A percentile compares a stretch with the other conserved stretches of the same genome.
phyloP scores from a whole-genome alignment of 2,329 filamentous ascomycete species.

The Dactylellina leptospora region DNA sequence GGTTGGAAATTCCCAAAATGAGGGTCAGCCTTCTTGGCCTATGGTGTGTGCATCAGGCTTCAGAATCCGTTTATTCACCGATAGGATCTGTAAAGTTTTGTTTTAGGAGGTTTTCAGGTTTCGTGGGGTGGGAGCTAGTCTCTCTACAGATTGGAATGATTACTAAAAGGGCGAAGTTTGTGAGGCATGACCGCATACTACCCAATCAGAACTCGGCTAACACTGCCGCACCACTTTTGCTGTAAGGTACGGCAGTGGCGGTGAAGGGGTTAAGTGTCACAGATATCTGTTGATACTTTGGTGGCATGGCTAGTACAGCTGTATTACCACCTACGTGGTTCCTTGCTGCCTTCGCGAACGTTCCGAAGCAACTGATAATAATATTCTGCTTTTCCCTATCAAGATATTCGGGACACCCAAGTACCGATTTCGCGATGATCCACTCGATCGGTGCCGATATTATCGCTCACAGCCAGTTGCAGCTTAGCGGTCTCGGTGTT shows the following conservation, averaged over 20 bases:
- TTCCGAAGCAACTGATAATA: too few relatives aligned
- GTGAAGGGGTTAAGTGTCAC: constrained; percentile 20
- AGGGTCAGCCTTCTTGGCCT: not conserved
- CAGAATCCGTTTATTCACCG: constrained; percentile 2
- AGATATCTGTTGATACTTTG: constrained; percentile 14
- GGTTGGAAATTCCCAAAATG: not conserved
- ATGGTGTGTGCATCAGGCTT: not conserved
- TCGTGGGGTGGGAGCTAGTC: constrained; percentile 6
- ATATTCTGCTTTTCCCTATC: too few relatives aligned
- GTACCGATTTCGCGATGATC: too few relatives aligned
- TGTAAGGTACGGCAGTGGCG: constrained; percentile 30
- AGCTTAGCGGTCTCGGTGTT: too few relatives aligned
- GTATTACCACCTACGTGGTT: too few relatives aligned
- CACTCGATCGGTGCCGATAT: too few relatives aligned
- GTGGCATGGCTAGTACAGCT: too few relatives aligned
- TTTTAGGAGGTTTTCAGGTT: constrained; percentile 21
- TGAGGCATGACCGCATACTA: constrained; percentile 30
- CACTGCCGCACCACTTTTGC: constrained; percentile 33
- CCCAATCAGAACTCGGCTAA: constrained; percentile 17
- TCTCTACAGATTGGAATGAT: constrained; percentile 24
- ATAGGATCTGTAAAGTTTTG: constrained; percentile 11
- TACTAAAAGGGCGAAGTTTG: constrained; percentile 21
- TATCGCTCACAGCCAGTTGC: too few relatives aligned
- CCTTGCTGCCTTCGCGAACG: too few relatives aligned
- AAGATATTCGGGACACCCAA: too few relatives aligned